Base-by-base conservation (phyloP, 352 stramenopile genomes). In the Globisporangium uncinulatum region DNA sequence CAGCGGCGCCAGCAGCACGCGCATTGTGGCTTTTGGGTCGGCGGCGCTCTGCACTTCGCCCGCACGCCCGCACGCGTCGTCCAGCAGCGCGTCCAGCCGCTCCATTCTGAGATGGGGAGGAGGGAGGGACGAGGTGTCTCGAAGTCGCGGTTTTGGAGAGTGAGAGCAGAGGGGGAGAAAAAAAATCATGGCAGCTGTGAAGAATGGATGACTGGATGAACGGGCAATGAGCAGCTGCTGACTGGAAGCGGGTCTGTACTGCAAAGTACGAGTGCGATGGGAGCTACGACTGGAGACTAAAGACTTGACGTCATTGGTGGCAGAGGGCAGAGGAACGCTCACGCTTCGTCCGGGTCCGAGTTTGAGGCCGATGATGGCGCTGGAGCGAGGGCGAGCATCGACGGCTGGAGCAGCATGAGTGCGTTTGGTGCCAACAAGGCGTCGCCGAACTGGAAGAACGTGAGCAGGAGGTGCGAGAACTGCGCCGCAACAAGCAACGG, bases 81-180 rank as follows among this genome's bases (percentile, higher is more conserved):
- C 80, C 4, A 93, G 69, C 21, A 89, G 67, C 56, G 62, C 76
- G 57, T 92, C 79, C 31, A 89, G 39, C 60, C 83, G 73, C 57
- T 79, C 73, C 62, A 91, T 75, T 34, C 44, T 13, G 37, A 36
- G 46, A 36, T 31, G 14, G 20, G 10, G n/a, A 51, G n/a, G 24
- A 29, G 24, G 24, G 24, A 29, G 24, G 24, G 24, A 29, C 24
- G 24, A 29, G 2, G 24, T 29, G 24, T 4, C 24, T 29, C 24
- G 24, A 29, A 29, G 24, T 29, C 24, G 24, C 24, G 24, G 24
- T 29, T 4, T 29, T 29, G 24, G 39, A 45, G 39, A 45, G 39
- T 6, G 13, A 20, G 19, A 29, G 24, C 4, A 29, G 24, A 29
- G 24, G 24, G 24, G 24, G 24, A 29, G 24, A 29, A 29, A 29